Evolutionary conservation across 345 rosid genomes (phyloP).

Genomic region (Syzygium grande): DNA sequence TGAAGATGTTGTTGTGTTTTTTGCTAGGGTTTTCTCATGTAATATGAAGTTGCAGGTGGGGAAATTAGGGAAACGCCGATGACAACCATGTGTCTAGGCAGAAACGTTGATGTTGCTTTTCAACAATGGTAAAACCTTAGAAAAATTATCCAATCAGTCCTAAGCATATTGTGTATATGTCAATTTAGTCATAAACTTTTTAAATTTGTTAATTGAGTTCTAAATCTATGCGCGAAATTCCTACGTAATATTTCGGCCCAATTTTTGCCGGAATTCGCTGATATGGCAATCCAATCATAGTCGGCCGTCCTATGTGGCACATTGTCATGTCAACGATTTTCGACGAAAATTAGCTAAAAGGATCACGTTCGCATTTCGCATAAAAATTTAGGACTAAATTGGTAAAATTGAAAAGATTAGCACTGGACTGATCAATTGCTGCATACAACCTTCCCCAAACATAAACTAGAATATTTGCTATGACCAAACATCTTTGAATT

Average conservation of each 20-base stretch:
- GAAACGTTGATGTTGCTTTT: not conserved
- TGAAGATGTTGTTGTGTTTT: not conserved
- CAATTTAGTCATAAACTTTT: not conserved
- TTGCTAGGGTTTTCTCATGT: not conserved
- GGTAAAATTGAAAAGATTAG: no score
- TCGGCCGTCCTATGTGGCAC: rapidly evolving
- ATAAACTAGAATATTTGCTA: no score
- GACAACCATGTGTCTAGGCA: not conserved
- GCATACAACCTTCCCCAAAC: no score
- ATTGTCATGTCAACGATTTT: not conserved
- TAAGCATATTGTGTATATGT: no score
- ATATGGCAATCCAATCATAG: no score
- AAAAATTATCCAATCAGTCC: not conserved
- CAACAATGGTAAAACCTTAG: not conserved
- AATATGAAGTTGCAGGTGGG: not conserved
- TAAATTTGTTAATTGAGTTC: no score
- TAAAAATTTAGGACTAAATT: not conserved
- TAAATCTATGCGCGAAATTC: no score
- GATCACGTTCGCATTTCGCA: no score
- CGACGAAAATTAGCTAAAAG: no score
- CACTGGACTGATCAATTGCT: no score
- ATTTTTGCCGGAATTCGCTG: not conserved
- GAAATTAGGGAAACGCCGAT: not conserved
- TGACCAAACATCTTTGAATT: no score
- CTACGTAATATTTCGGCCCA: rapidly evolving